Base-by-base conservation (phyloP, 352 stramenopile species). In the Phytopythium delawarense region DNA sequence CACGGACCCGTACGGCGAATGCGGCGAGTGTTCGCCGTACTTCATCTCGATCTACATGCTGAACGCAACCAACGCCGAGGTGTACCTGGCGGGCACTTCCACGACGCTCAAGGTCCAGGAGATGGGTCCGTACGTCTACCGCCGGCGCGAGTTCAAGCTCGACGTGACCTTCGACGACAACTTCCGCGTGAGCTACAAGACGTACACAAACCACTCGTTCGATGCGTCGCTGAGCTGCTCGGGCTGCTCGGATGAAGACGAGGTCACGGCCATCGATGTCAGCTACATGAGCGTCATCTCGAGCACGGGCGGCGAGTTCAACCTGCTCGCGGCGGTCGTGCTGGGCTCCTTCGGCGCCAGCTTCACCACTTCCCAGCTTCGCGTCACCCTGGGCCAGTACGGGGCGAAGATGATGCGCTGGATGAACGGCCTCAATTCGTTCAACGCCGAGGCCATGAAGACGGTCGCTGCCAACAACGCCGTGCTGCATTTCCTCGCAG, bases 391-490 rank as follows among this genome's bases (percentile, higher is more conserved):
- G 28, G 32, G 44, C 0, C 49, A 72, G 49, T 76, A 87, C 74
- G 74, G 73, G 28, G 39, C 67, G 59, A 72, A 81, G 60, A 84
- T 91, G 64, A 89, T 91, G 79, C 71, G 74, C 52, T 91, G 76
- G 79, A 66, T 88, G 44, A 91, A 90, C 62, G 84, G 81, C 0
- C 78, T 91, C 67, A 92, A 92, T 66, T 92, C 84, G 64, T 73
- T 90, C 55, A 63, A 92, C 39, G 66, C 84, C 3, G 63, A 60
- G 37, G 84, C 84, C 37, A 88, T 86, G 81, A 85, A 85, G 69
- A 78, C 66, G 37, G 70, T 89, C 8, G 70, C 70, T 23, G 60
- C 55, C 39, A 74, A 73, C 64, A 67, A 56, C 15, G 63, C 72
- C 20, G 79, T 88, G 51, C 20, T 87, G 15, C 63, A 23, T 12